These are phyloP conservation scores for Lophiotrema nucula DNA, from an alignment of 495 filamentous ascomycete genomes.

Conservation along the genomic window DNA sequence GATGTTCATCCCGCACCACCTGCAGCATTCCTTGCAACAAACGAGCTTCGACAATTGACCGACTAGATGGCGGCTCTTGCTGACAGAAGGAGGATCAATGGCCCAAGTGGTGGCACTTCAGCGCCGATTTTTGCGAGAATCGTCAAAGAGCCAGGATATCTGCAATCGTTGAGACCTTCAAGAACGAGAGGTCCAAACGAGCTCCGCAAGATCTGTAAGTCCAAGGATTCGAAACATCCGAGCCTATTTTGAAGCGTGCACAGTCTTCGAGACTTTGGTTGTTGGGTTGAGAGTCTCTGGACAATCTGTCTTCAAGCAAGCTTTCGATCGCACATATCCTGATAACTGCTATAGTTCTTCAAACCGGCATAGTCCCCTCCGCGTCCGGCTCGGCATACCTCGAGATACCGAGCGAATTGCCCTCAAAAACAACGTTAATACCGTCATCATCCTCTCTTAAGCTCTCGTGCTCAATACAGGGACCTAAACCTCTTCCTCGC, in stretches of 20 bases:
- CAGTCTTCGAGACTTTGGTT: too few species aligned
- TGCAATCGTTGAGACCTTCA: slow-evolving; percentile 50
- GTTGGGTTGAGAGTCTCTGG: too few species aligned
- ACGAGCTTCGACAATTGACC: background rate
- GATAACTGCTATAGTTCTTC: slow-evolving; percentile 64
- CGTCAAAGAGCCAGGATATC: slow-evolving; percentile 38
- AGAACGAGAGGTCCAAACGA: slow-evolving; percentile 55
- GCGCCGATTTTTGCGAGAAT: slow-evolving; percentile 65
- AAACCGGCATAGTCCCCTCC: slow-evolving; percentile 88
- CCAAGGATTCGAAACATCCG: too few species aligned
- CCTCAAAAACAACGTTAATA: slow-evolving; percentile 38
- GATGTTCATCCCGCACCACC: too few species aligned
- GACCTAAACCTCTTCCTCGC: slow-evolving; percentile 84
- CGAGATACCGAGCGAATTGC: slow-evolving; percentile 66
- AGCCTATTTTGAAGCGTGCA: too few species aligned
- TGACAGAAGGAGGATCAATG: slow-evolving; percentile 89
- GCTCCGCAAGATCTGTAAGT: slow-evolving; percentile 81
- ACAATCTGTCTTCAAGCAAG: too few species aligned
- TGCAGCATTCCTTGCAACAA: background rate
- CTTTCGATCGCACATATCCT: too few species aligned
- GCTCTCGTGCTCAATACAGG: slow-evolving; percentile 87
- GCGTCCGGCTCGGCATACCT: slow-evolving; percentile 93
- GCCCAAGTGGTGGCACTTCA: slow-evolving; percentile 71
- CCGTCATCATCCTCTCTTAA: slow-evolving; percentile 68
- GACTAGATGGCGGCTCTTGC: slow-evolving; percentile 52